Evolutionary conservation across 306 rosid species (phyloP).

Genomic region (Trifolium repens): DNA sequence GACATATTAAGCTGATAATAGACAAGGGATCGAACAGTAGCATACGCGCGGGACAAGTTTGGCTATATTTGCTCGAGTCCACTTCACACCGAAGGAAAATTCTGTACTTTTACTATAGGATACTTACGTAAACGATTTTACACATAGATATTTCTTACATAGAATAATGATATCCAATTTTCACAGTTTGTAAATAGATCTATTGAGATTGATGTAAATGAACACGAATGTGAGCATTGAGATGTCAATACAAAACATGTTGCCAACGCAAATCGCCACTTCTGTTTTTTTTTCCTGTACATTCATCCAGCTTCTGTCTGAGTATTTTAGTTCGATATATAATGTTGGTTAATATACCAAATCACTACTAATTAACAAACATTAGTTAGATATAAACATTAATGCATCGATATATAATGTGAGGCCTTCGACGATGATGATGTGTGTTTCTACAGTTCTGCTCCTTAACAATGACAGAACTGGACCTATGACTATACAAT

Average conservation of each 20-base stretch:
- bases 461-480: too few relatives aligned
- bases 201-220: background rate
- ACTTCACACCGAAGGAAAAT: background rate
- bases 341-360: too few relatives aligned
- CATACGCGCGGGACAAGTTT: background rate
- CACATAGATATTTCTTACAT: background rate
- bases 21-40: background rate
- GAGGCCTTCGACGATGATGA: too few relatives aligned
- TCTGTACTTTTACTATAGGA: background rate
- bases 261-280: background rate
- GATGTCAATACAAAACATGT: background rate
- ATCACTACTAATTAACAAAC: too few relatives aligned
- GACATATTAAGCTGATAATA: slow-evolving; percentile 2
- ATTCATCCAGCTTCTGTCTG: background rate
- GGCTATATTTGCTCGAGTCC: background rate
- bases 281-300: too few relatives aligned
- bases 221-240: background rate
- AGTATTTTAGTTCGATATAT: too few relatives aligned
- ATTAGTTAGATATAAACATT: too few relatives aligned
- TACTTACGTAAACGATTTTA: background rate
- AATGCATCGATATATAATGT: too few relatives aligned
- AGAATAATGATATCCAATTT: background rate
- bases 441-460: too few relatives aligned
- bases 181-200: background rate
- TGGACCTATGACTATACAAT: too few relatives aligned